Evolutionary conservation across 1,139 yeast genomes (phyloP).

Genomic region (Pichia sp.): DNA sequence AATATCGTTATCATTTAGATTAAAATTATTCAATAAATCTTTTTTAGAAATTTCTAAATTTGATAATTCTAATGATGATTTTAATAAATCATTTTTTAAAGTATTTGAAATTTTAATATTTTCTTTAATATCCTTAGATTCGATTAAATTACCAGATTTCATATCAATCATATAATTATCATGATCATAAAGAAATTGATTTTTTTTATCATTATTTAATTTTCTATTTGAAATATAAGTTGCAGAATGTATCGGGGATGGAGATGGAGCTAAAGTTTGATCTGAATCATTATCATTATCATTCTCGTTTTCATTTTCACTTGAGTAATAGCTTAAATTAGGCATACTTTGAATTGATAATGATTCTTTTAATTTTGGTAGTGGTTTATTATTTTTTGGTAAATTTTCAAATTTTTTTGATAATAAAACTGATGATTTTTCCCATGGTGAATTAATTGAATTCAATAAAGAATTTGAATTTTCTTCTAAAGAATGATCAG

Average conservation of each 20-base stretch:
- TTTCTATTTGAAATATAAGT: neutral
- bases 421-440: slow-evolving; percentile 18
- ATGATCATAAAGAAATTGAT: slow-evolving; percentile 26
- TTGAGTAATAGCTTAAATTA: slow-evolving; percentile 16
- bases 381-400: slow-evolving; percentile 19
- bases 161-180: slow-evolving; percentile 29
- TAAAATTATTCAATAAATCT: slow-evolving; percentile 5
- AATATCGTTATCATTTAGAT: slow-evolving; percentile 11
- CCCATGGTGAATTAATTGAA: slow-evolving; percentile 19
- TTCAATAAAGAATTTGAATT: neutral
- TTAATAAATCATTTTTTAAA: slow-evolving; percentile 18
- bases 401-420: neutral
- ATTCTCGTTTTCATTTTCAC: neutral
- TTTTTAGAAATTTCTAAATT: neutral
- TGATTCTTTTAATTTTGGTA: slow-evolving; percentile 29
- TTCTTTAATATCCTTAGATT: slow-evolving; percentile 18
- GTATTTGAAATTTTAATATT: slow-evolving; percentile 14
- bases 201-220: slow-evolving; percentile 6
- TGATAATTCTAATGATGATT: neutral
- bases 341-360: slow-evolving; percentile 19
- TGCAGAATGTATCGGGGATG: slow-evolving; percentile 10
- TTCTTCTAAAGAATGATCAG: slow-evolving; percentile 13
- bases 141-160: slow-evolving; percentile 21
- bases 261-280: slow-evolving; percentile 23
- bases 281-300: slow-evolving; percentile 22